phyloP scores from a whole-genome alignment of 108 stramenopile species.

The Poteriospumella lacustris region DNA sequence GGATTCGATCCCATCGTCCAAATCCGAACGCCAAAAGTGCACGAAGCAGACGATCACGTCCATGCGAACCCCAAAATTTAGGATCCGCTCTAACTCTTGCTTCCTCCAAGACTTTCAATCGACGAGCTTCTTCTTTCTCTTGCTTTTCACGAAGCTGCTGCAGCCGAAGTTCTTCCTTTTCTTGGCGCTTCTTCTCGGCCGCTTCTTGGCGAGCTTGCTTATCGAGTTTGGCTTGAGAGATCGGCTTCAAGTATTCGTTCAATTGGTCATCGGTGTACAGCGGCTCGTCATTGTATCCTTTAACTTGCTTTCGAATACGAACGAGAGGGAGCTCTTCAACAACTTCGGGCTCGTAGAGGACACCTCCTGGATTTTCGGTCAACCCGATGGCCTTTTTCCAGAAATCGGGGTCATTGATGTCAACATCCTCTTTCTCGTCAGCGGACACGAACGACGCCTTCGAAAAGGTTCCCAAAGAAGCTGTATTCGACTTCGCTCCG shows the following conservation, averaged over 20 bases:
- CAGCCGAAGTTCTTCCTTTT: background rate
- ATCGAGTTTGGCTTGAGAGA: background rate
- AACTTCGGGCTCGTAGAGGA: background rate
- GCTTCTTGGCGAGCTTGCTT: constrained; percentile 11
- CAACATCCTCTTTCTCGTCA: constrained; percentile 51
- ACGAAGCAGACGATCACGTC: constrained; percentile 43
- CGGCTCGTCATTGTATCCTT: background rate
- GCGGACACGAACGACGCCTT: constrained; percentile 59
- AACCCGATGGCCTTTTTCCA: constrained; percentile 60
- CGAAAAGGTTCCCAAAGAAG: constrained; percentile 34
- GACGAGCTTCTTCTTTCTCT: background rate
- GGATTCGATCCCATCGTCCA: constrained; percentile 48
- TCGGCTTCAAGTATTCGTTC: background rate
- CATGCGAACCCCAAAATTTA: constrained; percentile 44
- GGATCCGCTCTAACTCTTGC: background rate
- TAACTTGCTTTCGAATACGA: constrained; percentile 9
- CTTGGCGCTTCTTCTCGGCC: background rate
- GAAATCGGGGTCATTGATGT: constrained; percentile 59
- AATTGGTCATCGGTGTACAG: background rate
- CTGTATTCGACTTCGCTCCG: constrained; percentile 19
- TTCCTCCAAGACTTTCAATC: constrained; percentile 1
- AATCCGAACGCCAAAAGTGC: constrained; percentile 43
- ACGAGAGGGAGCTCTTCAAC: constrained; percentile 6
- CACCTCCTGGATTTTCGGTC: constrained; percentile 34
- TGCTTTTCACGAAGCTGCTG: background rate